Conservation (phyloP, 208 protist genomes). For the Crithidia thermophila region DNA sequence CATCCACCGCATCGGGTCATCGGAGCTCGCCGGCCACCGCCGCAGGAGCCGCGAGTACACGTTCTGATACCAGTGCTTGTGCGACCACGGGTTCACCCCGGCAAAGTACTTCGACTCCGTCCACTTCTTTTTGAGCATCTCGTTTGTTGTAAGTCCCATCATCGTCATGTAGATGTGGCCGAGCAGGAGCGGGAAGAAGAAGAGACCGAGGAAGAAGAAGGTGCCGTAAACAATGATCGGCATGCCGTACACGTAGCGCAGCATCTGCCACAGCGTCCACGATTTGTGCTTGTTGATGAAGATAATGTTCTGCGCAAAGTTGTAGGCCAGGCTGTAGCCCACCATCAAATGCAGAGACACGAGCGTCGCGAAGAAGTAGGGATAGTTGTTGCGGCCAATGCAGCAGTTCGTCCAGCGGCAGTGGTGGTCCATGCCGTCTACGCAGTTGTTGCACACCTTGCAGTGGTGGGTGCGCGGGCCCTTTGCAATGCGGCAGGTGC, state of each 20-base stretch:
- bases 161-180: conserved; percentile 44
- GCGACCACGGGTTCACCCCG: conserved; percentile 55
- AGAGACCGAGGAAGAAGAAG: conserved; percentile 43
- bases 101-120: conserved; percentile 36
- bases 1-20: conserved; percentile 30
- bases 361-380: conserved; percentile 49
- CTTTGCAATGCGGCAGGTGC: conserved; percentile 53
- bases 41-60: conserved; percentile 23
- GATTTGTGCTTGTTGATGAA: conserved; percentile 29
- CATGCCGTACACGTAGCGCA: conserved; percentile 36
- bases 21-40: conserved; percentile 15
- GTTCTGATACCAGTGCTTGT: conserved; percentile 34
- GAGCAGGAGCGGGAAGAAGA: conserved; percentile 40
- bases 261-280: conserved; percentile 14
- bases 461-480: conserved; percentile 68
- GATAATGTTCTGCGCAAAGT: conserved; percentile 29
- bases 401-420: conserved; percentile 70
- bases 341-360: conserved; percentile 41
- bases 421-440: conserved; percentile 73
- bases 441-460: conserved; percentile 58
- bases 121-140: conserved; percentile 43
- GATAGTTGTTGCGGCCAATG: conserved; percentile 67
- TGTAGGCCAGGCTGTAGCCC: conserved; percentile 43
- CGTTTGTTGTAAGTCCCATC: conserved; percentile 47
- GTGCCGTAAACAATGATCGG: conserved; percentile 38